phyloP scores from a whole-genome alignment of 2,329 filamentous ascomycete species.

The Gaeumannomyces tritici region DNA sequence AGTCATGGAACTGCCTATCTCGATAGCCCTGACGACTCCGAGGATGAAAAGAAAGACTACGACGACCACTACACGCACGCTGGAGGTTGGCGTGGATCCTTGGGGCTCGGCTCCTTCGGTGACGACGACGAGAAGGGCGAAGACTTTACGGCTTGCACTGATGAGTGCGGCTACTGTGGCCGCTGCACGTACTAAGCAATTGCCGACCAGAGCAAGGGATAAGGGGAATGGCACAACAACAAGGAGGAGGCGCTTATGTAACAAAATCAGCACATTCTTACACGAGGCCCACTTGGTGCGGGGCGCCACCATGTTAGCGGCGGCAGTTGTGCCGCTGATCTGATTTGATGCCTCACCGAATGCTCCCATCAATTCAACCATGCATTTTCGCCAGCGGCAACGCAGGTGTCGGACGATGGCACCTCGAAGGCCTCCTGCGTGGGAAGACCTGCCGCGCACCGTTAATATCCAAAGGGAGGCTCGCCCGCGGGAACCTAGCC shows the following conservation, averaged over 20 bases:
- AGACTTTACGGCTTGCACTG: conserved; percentile 14
- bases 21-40: background rate
- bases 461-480: background rate
- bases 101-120: conserved; percentile 6
- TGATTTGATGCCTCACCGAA: background rate
- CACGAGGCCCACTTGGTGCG: too few relatives aligned
- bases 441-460: too few relatives aligned
- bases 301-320: background rate
- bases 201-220: background rate
- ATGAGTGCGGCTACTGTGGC: conserved; percentile 15
- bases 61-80: conserved; percentile 8
- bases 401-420: too few relatives aligned
- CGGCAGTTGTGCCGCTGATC: too few relatives aligned
- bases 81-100: too few relatives aligned
- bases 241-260: background rate
- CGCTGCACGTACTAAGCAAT: conserved; percentile 10
- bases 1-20: background rate
- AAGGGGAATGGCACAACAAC: background rate
- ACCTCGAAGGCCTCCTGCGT: too few relatives aligned
- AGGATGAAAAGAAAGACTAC: conserved; percentile 2
- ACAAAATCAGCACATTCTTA: background rate
- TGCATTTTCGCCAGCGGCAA: too few relatives aligned
- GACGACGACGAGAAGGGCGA: background rate
- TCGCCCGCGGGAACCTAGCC: too few relatives aligned
- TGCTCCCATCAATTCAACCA: background rate